These are phyloP conservation scores for Mucor ambiguus DNA, from an alignment of 371 early-diverging fungal genomes.

Conservation along the genomic window DNA sequence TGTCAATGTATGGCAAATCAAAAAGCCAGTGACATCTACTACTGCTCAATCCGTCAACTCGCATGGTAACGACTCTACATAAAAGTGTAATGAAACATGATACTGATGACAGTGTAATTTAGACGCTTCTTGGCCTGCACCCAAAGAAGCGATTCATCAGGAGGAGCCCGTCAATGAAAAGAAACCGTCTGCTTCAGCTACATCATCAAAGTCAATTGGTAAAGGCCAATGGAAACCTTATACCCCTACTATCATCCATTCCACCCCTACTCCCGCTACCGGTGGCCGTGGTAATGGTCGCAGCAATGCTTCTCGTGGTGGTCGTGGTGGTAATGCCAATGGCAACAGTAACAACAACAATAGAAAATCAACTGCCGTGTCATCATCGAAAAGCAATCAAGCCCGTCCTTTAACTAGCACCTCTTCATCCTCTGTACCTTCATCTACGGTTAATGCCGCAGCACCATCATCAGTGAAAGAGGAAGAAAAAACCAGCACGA, in stretches of 20 bases:
- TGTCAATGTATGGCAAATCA: constrained; percentile 54
- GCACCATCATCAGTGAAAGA: not conserved
- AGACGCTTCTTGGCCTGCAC: constrained; percentile 30
- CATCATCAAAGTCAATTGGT: constrained; percentile 13
- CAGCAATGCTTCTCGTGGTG: not conserved
- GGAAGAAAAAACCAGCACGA: not conserved
- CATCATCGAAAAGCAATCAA: not conserved
- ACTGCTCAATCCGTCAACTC: constrained; percentile 1
- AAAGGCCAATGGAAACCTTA: constrained; percentile 61
- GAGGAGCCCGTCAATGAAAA: constrained; percentile 16
- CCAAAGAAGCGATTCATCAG: constrained; percentile 22
- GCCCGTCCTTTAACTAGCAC: not conserved
- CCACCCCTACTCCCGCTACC: constrained; percentile 37
- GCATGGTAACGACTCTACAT: not conserved
- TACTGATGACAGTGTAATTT: not conserved
- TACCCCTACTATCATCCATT: constrained; percentile 61
- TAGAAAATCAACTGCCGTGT: not conserved
- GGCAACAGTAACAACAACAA: not conserved
- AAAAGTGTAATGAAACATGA: not conserved
- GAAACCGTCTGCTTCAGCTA: not conserved
- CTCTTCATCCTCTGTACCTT: not conserved
- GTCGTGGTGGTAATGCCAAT: not conserved
- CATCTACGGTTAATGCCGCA: not conserved
- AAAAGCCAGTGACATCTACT: constrained; percentile 24
- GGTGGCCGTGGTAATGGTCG: not conserved